These are phyloP conservation scores for Paraglomus occultum DNA, from an alignment of 192 early-diverging fungal species.

Conservation along the genomic window DNA sequence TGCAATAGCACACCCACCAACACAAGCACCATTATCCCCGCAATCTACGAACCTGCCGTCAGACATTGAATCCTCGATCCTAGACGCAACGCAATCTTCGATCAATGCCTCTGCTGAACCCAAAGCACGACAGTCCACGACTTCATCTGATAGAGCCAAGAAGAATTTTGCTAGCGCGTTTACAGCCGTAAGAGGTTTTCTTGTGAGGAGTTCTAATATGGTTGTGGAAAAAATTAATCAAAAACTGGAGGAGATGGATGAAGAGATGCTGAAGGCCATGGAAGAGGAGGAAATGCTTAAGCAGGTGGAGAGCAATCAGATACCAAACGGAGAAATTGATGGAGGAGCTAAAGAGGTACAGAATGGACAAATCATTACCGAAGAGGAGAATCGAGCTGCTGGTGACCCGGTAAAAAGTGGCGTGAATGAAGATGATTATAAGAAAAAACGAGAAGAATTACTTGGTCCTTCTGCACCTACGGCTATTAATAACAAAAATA, in stretches of 20 bases:
- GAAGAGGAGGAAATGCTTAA: neutral
- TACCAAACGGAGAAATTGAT: too few relatives aligned
- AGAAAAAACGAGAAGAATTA: neutral
- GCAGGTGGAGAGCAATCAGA: too few relatives aligned
- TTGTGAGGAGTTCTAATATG: neutral
- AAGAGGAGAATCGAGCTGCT: neutral
- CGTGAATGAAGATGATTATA: neutral
- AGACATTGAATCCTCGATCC: neutral
- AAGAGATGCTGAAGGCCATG: neutral
- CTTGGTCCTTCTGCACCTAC: neutral
- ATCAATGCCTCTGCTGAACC: neutral
- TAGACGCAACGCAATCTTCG: neutral
- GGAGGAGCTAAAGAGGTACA: too few relatives aligned
- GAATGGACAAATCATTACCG: neutral
- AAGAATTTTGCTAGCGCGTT: neutral
- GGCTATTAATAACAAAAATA: neutral
- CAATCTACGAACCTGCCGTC: neutral
- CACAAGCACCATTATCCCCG: neutral
- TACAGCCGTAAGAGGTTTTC: neutral
- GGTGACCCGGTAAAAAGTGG: neutral
- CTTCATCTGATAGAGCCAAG: neutral
- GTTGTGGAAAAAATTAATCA: slow-evolving; percentile 16
- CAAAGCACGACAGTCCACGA: neutral
- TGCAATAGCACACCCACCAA: neutral
- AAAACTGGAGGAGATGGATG: slow-evolving; percentile 9